Conservation (phyloP, 345 rosid genomes). For the Pugionium cornutum region DNA sequence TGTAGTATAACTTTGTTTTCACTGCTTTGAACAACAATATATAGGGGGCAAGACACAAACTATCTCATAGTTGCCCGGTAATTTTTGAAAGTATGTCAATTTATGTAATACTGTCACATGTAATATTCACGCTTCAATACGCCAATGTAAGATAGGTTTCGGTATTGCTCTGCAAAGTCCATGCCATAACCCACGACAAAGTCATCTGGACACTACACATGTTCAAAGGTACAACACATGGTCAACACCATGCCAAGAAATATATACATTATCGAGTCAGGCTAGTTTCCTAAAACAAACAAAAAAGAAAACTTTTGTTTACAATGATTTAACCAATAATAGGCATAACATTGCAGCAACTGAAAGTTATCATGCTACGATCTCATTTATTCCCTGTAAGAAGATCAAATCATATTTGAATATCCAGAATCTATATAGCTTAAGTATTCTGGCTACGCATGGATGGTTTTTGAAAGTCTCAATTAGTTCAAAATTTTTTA, state of each 20-base stretch:
- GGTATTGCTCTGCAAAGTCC: conserved; percentile 86
- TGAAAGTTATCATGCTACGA: not conserved
- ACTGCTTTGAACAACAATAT: conserved; percentile 13
- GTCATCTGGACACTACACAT: conserved; percentile 76
- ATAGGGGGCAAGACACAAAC: conserved; percentile 3
- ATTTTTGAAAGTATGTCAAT: not conserved
- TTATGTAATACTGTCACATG: conserved; percentile 36
- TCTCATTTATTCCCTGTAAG: not conserved
- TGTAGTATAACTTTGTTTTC: not conserved
- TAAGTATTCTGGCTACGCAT: not conserved
- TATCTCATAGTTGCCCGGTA: conserved; percentile 11
- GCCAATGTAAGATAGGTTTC: conserved; percentile 88
- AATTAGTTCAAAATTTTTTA: too few relatives aligned
- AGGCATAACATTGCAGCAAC: conserved; percentile 6
- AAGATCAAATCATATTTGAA: not conserved
- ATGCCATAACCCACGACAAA: conserved; percentile 93
- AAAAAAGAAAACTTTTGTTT: not conserved
- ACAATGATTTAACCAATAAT: not conserved
- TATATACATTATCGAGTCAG: not conserved
- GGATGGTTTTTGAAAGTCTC: too few relatives aligned
- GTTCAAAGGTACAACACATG: conserved; percentile 21
- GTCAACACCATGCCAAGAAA: not conserved
- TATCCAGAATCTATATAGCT: not conserved
- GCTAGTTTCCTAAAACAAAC: not conserved
- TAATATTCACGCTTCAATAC: conserved; percentile 76